Evolutionary conservation across 148 eudicot species (phyloP).

Genomic region (Selenicereus undatus): DNA sequence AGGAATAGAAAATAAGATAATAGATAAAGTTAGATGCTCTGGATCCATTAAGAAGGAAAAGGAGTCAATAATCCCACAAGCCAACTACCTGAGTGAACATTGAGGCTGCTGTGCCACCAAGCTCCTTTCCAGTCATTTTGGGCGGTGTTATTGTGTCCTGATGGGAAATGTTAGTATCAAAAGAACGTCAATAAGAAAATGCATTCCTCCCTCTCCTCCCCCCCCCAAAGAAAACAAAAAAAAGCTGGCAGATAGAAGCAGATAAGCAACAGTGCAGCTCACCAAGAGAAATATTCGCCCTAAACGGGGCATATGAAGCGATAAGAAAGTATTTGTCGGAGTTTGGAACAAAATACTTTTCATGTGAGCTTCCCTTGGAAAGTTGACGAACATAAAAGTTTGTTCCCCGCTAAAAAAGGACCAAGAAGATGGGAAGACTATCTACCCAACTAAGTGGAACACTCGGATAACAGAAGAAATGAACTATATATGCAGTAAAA

Average conservation of each 20-base stretch:
- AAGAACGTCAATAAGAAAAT: not conserved
- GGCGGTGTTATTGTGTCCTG: conserved; percentile 70
- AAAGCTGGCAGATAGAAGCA: too few species aligned
- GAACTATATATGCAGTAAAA: not conserved
- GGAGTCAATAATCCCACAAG: not conserved
- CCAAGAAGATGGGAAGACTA: too few species aligned
- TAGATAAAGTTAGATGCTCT: not conserved
- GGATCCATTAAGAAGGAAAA: not conserved
- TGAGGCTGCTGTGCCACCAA: conserved; percentile 95
- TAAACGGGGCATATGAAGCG: too few species aligned
- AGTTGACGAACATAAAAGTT: not conserved
- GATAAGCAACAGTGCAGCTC: too few species aligned
- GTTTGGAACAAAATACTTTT: not conserved
- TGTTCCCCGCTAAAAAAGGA: not conserved
- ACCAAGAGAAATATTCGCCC: not conserved
- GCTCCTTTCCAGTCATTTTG: conserved; percentile 90
- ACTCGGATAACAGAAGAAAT: not conserved
- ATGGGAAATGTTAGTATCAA: conserved; percentile 4
- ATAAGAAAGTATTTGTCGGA: too few species aligned
- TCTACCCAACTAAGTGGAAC: too few species aligned
- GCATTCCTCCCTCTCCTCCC: not conserved
- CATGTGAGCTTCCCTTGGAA: not conserved
- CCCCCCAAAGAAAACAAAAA: too few species aligned
- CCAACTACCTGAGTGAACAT: conserved; percentile 56
- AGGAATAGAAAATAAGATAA: not conserved